Conservation (phyloP, 148 eudicot genomes). For the Camellia lanceoleosa region DNA sequence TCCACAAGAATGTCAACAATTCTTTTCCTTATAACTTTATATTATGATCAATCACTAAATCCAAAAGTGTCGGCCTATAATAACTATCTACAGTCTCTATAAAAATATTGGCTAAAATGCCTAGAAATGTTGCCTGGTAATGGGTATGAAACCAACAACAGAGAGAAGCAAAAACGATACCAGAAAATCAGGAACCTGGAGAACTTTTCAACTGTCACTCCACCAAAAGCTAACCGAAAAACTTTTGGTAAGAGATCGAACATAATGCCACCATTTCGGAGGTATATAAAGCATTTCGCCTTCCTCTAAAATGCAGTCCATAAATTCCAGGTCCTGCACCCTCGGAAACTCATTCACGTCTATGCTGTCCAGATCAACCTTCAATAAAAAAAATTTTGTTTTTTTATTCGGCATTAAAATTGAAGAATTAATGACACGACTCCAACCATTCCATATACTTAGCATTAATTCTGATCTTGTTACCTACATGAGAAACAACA, state of each 20-base stretch:
- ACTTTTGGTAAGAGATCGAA: slow-evolving; percentile 78
- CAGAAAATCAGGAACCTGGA: slow-evolving; percentile 22
- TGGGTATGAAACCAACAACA: not conserved
- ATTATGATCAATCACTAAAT: not conserved
- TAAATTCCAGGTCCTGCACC: slow-evolving; percentile 65
- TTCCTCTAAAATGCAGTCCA: slow-evolving; percentile 90
- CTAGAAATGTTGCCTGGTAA: not conserved
- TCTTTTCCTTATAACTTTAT: not conserved
- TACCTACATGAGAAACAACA: not conserved
- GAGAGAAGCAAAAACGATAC: slow-evolving; percentile 7
- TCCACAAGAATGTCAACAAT: not conserved
- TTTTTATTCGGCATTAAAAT: not conserved
- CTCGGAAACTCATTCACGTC: slow-evolving; percentile 68
- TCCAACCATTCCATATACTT: not conserved
- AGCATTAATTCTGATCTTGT: not conserved
- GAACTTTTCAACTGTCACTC: slow-evolving; percentile 49
- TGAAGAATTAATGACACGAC: not conserved
- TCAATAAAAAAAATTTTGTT: slow-evolving; percentile 14
- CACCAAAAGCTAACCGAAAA: slow-evolving; percentile 99
- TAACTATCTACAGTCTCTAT: not conserved
- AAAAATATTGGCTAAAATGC: not conserved
- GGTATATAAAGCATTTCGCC: slow-evolving; percentile 99
- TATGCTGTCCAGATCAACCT: slow-evolving; percentile 88
- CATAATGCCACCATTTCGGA: slow-evolving; percentile 99
- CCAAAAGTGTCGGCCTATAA: not conserved